phyloP scores from a whole-genome alignment of 805 yeast genomes.

The Tetrapisispora arboricola region DNA sequence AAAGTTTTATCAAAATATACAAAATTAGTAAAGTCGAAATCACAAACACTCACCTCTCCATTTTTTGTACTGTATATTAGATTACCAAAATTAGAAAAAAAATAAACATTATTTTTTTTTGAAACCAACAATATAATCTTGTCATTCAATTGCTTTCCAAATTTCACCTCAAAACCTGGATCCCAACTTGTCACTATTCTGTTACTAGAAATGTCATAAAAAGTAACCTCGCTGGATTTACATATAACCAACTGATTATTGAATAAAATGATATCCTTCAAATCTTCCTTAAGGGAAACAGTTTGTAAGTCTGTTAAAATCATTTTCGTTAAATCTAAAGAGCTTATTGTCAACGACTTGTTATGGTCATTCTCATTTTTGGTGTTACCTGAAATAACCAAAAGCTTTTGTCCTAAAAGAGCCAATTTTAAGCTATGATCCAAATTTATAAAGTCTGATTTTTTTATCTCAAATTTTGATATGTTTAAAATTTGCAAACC shows the following conservation, averaged over 20 bases:
- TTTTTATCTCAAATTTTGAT: constrained; percentile 18
- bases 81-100: constrained; percentile 23
- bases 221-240: constrained; percentile 9
- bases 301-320: too few relatives aligned
- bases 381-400: constrained; percentile 11
- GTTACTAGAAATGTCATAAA: constrained; percentile 13
- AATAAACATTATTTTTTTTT: constrained; percentile 13
- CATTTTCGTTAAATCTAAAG: too few relatives aligned
- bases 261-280: not conserved
- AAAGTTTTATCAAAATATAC: constrained; percentile 10
- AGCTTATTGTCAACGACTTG: too few relatives aligned
- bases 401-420: constrained; percentile 11
- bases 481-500: constrained; percentile 24
- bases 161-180: constrained; percentile 10
- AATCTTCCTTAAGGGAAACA: too few relatives aligned
- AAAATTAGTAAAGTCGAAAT: constrained; percentile 15
- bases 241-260: constrained; percentile 9
- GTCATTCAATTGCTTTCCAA: constrained; percentile 14
- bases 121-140: constrained; percentile 17
- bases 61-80: constrained; percentile 16
- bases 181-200: constrained; percentile 8
- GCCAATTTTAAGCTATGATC: constrained; percentile 13
- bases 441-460: constrained; percentile 18
- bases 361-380: too few relatives aligned
- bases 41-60: constrained; percentile 7